Conservation (phyloP, 768 basidiomycete genomes). For the Candolleomyces eurysporus region DNA sequence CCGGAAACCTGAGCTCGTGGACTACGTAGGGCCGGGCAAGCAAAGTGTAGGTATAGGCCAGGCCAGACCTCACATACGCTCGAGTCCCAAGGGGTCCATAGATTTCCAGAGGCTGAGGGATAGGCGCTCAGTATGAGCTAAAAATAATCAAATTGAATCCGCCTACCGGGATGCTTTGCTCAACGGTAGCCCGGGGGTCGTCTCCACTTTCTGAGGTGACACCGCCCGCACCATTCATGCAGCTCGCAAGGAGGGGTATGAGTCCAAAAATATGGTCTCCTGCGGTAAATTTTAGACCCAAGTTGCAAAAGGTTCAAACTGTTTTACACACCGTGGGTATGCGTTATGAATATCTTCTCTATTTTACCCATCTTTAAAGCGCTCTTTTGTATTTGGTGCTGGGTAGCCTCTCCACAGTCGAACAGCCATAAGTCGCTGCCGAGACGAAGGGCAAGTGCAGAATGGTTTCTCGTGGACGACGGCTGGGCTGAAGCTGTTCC, state of each 20-base stretch:
- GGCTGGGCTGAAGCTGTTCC: conserved; percentile 83
- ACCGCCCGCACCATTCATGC: conserved; percentile 76
- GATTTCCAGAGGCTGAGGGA: conserved; percentile 65
- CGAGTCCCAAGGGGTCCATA: conserved; percentile 86
- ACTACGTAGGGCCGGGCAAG: conserved; percentile 71
- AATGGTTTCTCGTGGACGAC: conserved; percentile 76
- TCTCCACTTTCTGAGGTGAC: conserved; percentile 46
- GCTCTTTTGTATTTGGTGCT: conserved; percentile 73
- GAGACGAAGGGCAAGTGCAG: conserved; percentile 65
- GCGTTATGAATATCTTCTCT: conserved; percentile 83
- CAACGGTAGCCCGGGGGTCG: conserved; percentile 52
- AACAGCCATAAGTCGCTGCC: conserved; percentile 78
- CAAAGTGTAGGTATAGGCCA: conserved; percentile 67
- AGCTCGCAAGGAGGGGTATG: conserved; percentile 62
- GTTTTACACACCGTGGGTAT: conserved; percentile 71
- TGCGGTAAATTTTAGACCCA: conserved; percentile 23
- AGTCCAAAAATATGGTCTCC: conserved; percentile 84
- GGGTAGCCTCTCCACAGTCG: conserved; percentile 84
- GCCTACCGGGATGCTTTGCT: conserved; percentile 35
- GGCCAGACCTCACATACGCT: conserved; percentile 68
- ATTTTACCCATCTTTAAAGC: conserved; percentile 76
- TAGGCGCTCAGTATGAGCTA: too few relatives aligned
- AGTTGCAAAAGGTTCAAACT: neutral
- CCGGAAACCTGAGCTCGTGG: conserved; percentile 72
- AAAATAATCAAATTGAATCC: neutral